phyloP scores from a whole-genome alignment of 225 moss, liverwort and hornwort species.

The Lunularia cruciata region DNA sequence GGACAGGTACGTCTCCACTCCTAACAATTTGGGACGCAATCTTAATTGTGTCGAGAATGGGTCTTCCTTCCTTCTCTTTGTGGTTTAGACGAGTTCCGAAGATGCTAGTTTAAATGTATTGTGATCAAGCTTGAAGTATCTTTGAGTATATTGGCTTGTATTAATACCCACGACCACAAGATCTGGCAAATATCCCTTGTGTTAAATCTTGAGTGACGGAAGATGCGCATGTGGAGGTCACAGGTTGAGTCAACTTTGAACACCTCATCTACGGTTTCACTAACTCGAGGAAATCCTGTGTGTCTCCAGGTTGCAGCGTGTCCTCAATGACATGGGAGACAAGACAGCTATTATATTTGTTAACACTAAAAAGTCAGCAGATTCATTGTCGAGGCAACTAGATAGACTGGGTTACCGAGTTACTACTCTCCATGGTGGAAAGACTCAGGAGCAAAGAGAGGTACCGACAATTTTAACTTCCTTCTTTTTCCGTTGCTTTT shows the following conservation, averaged over 20 bases:
- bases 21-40: no score
- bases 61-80: not conserved
- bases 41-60: no score
- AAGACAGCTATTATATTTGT: conserved; percentile 97
- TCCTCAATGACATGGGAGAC: conserved; percentile 93
- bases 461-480: conserved; percentile 24
- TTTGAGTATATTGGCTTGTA: no score
- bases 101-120: no score
- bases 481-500: not conserved
- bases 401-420: conserved; percentile 89
- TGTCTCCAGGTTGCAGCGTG: conserved; percentile 75
- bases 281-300: no score
- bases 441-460: conserved; percentile 99
- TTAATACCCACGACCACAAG: no score
- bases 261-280: no score
- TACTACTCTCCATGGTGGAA: conserved; percentile 97
- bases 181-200: no score
- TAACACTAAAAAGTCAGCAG: conserved; percentile 91
- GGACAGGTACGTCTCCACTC: conserved; percentile 63
- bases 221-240: no score
- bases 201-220: no score
- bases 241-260: no score
- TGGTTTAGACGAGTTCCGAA: not conserved
- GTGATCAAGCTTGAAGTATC: no score
- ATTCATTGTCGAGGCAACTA: conserved; percentile 90